Percentiles rank a stretch among this genome's conserved stretches.
phyloP scores from a whole-genome alignment of 306 rosid genomes.

The Vicia villosa region DNA sequence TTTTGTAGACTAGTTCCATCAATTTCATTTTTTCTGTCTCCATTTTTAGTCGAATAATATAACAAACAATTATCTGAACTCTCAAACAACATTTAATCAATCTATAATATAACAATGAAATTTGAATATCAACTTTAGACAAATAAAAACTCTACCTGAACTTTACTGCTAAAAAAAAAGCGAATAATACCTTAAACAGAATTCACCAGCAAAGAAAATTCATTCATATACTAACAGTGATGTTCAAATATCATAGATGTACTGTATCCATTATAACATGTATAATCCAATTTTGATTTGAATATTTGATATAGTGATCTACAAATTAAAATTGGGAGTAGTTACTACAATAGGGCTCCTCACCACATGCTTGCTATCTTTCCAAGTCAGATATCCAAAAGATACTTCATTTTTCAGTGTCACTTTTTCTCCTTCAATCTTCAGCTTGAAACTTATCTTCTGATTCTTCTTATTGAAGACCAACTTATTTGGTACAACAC shows the following conservation, averaged over 20 bases:
- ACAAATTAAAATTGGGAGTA: neutral
- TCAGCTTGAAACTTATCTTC: constrained; percentile 50
- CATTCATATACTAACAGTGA: neutral
- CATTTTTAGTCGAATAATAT: neutral
- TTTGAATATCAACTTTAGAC: neutral
- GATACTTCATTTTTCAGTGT: neutral
- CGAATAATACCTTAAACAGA: neutral
- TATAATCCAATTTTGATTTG: neutral
- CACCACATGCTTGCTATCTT: neutral
- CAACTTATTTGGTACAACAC: constrained; percentile 47
- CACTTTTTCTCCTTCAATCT: constrained; percentile 40
- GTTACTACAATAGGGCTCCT: neutral
- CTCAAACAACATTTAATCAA: neutral
- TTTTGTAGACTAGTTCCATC: neutral
- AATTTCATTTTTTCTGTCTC: neutral
- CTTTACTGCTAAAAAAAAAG: neutral
- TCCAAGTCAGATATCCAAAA: constrained; percentile 1
- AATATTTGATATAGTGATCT: neutral
- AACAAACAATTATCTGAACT: neutral
- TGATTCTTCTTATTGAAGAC: constrained; percentile 48
- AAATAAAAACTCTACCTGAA: neutral
- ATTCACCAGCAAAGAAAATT: neutral
- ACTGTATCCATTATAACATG: neutral
- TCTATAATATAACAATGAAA: neutral
- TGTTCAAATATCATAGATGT: neutral